Evolutionary conservation across 495 filamentous ascomycete genomes (phyloP), one percentile per base, ranked within the genome.

Genomic region (Letharia columbiana): DNA sequence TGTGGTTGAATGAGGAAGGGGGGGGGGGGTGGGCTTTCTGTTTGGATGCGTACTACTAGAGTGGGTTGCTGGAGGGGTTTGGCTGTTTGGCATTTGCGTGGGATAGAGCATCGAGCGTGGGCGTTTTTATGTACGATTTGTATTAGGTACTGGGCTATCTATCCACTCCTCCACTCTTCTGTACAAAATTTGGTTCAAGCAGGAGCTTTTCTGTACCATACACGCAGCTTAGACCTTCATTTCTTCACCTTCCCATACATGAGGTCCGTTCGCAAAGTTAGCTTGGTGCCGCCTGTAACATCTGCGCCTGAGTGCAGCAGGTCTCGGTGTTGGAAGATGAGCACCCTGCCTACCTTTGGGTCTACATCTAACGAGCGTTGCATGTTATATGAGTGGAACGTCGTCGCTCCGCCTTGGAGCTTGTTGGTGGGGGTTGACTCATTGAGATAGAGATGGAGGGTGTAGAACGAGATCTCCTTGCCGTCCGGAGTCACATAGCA

Each of bases 401-500:
- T 71, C 4, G 72, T 74, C 15, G 71, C 42, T 79, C 80, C 33
- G 68, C 74, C 42, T 68, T 70, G 69, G 37, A 60, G 70, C 9
- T 40, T 49, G 28, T 57, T 69, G 8, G 68, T 71, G 50, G 66
- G 72, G 68, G 80, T 76, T 31, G 77, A 59, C 28, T 77, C 81
- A 72, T 89, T 92, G 61, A 97, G 80, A 74, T 96, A 97, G 20
- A 96, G 74, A 66, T 97, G 92, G 37, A 96, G 75, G 0, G 92
- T 96, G 70, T 86, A 88, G 62, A 85, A 81, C 4, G 90, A 90
- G 31, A 67, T 73, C 72, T 91, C 83, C 54, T 72, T 73, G 28
- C 78, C 71, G 68, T 87, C 82, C 2, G 83, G 80, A 13, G 87
- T 87, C 12, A 76, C 73, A 71, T 89, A 96, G 18, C 73, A 69